Percentiles rank a stretch among this genome's conserved stretches.
These are phyloP conservation scores for Dryadomyces sulphureus DNA, from an alignment of 2,329 filamentous ascomycete species.

Conservation along the genomic window DNA sequence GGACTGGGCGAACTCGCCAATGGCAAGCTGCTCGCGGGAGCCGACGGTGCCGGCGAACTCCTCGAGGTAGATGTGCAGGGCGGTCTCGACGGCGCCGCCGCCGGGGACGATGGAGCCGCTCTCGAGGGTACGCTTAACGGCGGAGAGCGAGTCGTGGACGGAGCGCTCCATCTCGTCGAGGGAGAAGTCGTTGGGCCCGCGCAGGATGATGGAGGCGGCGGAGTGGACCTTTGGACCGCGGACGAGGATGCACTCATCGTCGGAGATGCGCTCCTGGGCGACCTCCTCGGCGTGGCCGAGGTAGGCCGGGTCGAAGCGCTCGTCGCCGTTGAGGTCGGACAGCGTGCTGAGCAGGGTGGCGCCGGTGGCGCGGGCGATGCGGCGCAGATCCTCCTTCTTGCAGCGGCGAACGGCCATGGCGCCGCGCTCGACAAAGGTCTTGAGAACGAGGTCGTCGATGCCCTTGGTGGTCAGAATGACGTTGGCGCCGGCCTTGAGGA, in stretches of 20 bases:
- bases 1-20: slow-evolving; percentile 91
- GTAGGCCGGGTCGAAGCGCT: slow-evolving; percentile 84
- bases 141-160: slow-evolving; percentile 89
- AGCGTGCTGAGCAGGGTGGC: slow-evolving; percentile 85
- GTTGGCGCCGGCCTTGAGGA: slow-evolving; percentile 92
- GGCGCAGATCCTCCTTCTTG: slow-evolving; percentile 94
- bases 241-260: slow-evolving; percentile 94
- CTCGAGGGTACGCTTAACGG: slow-evolving; percentile 93
- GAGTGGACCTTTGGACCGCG: slow-evolving; percentile 92
- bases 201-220: slow-evolving; percentile 89
- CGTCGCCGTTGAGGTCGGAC: slow-evolving; percentile 93
- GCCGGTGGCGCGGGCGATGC: slow-evolving; percentile 91
- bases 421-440: slow-evolving; percentile 85
- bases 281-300: slow-evolving; percentile 91
- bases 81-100: slow-evolving; percentile 95
- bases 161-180: slow-evolving; percentile 99
- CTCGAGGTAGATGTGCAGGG: slow-evolving; percentile 95
- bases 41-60: slow-evolving; percentile 96
- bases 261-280: slow-evolving; percentile 93
- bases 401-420: slow-evolving; percentile 92
- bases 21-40: slow-evolving; percentile 92
- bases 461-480: slow-evolving; percentile 96
- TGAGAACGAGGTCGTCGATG: slow-evolving; percentile 90
- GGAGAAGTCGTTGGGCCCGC: slow-evolving; percentile 89
- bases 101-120: slow-evolving; percentile 94